Conservation (phyloP, 148 eudicot species). For the Cornus controversa region DNA sequence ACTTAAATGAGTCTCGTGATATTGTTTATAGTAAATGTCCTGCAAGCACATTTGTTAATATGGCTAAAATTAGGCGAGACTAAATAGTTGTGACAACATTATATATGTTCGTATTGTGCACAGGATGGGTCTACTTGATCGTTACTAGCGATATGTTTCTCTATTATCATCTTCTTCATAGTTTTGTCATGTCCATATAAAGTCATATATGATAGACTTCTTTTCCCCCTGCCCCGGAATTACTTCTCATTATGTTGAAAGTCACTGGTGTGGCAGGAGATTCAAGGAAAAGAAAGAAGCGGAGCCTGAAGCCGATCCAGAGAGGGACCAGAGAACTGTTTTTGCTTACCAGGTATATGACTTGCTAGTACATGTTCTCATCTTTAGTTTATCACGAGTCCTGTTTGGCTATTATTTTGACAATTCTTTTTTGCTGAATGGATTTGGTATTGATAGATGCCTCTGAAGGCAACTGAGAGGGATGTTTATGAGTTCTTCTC, state of each 20-base stretch:
- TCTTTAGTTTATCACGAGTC: background rate
- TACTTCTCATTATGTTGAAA: slow-evolving; percentile 26
- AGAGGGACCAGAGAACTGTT: slow-evolving; percentile 98
- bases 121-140: background rate
- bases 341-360: slow-evolving; percentile 89
- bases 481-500: slow-evolving; percentile 94
- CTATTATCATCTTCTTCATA: background rate
- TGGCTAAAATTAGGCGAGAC: slow-evolving; percentile 33
- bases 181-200: background rate
- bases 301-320: slow-evolving; percentile 99
- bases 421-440: slow-evolving; percentile 12
- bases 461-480: slow-evolving; percentile 84
- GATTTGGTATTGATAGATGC: slow-evolving; percentile 59
- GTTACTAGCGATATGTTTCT: background rate
- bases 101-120: background rate
- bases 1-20: background rate
- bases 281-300: slow-evolving; percentile 80
- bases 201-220: background rate
- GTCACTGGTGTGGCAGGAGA: slow-evolving; percentile 62
- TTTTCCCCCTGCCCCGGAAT: background rate
- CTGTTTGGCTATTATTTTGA: slow-evolving; percentile 4
- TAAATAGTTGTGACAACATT: slow-evolving; percentile 28
- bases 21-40: background rate
- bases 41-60: background rate
- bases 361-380: background rate